These are phyloP conservation scores for Orbilia ellipsospora DNA, from an alignment of 2,329 filamentous ascomycete genomes.

Conservation along the genomic window DNA sequence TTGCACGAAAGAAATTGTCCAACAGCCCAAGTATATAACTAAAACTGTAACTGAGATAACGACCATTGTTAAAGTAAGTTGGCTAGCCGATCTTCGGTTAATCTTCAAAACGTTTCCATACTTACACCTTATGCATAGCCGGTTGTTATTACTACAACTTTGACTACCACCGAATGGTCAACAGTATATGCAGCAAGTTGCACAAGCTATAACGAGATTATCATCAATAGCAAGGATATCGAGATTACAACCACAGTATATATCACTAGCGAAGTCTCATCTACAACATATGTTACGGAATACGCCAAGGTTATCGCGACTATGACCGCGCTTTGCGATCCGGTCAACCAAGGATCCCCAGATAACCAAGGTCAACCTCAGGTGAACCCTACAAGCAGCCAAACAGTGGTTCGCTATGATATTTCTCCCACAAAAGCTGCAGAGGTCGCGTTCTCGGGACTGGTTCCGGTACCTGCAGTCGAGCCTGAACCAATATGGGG, in stretches of 20 bases:
- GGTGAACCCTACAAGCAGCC: slow-evolving; percentile 12
- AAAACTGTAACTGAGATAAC: no score
- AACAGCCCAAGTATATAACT: no score
- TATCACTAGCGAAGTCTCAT: slow-evolving; percentile 21
- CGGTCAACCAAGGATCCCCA: no score
- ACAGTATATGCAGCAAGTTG: slow-evolving; percentile 19
- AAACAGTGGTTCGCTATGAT: slow-evolving; percentile 21
- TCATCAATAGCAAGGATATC: slow-evolving; percentile 20
- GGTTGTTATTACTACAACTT: slow-evolving; percentile 21
- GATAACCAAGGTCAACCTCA: slow-evolving; percentile 4
- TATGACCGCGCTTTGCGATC: slow-evolving; percentile 19
- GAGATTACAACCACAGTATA: slow-evolving; percentile 22
- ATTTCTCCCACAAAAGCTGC: slow-evolving; percentile 18
- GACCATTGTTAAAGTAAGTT: no score
- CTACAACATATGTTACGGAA: slow-evolving; percentile 22
- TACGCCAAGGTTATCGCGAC: slow-evolving; percentile 18
- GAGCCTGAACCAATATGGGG: no score
- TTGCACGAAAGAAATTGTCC: no score
- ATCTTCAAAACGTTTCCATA: no score
- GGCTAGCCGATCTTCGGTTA: no score
- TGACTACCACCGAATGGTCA: slow-evolving; percentile 18
- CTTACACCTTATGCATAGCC: no score
- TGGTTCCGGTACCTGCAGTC: no score
- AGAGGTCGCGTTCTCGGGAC: slow-evolving; percentile 19
- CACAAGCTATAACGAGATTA: slow-evolving; percentile 17